Base-by-base conservation (phyloP, 805 yeast genomes). In the Metschnikowia chrysomelidarum region DNA sequence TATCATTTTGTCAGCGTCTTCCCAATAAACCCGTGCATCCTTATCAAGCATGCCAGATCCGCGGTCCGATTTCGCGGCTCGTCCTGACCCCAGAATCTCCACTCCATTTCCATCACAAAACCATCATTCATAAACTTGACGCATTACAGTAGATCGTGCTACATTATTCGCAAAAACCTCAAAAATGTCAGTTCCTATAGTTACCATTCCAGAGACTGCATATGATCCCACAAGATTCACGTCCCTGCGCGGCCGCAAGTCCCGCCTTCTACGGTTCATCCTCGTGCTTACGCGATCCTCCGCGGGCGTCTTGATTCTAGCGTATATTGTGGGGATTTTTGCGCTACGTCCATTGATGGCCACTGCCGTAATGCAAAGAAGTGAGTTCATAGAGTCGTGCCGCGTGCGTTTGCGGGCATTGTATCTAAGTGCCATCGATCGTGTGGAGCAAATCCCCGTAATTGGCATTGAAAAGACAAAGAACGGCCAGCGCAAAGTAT, bases 191-290 rank as follows among this genome's bases (percentile, higher is more conserved):
- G 57, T 66, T 8, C 69, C 69, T 1, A 43, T 56, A 16, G 49
- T 67, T 19, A 62, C 71, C 3, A 63, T 67, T 2, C 71, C 73
- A 3, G 73, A 67, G 37, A 31, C 64, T 2, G 63, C 72, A 0
- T 67, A 56, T 42, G 66, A 67, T 34, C 54, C 64, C 3, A 44
- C 47, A 12, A 41, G 50, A 5, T 63, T 56, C 32, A 34, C 46
- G 5, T 29, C 48, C 2, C 23, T 16, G 8, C 21, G 17, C 13
- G 19, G 14, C 10, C 44, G 50, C 9, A 41, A 53, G 8, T 57
- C 67, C 10, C 45, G 46, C n/a, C 27, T 59, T 10, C 41, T 56
- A 10, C 41, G 35, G 24, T 67, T 54, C 36, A 30, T 67, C 10
- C 34, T 66, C 15, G 47, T 41, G 23, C 52, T 67, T 17, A 59